phyloP scores from a whole-genome alignment of 2,329 filamentous ascomycete species.

The Penicillium sp. region DNA sequence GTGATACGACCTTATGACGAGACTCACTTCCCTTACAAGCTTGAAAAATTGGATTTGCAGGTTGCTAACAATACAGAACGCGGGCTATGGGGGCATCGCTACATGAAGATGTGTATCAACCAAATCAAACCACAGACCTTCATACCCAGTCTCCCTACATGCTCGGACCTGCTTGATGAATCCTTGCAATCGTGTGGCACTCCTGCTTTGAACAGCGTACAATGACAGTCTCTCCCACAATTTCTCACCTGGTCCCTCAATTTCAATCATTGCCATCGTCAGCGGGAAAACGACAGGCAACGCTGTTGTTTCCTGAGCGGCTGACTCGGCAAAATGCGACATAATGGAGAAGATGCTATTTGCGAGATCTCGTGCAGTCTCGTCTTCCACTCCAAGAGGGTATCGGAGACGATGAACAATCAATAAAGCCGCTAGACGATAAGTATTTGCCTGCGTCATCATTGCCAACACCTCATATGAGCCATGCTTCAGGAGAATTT shows the following conservation, averaged over 20 bases:
- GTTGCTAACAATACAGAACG: background rate
- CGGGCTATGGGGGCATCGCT: conserved; percentile 26
- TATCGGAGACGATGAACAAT: conserved; percentile 38
- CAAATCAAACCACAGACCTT: conserved; percentile 32
- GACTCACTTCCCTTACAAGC: background rate
- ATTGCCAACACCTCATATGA: conserved; percentile 34
- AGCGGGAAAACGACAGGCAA: conserved; percentile 31
- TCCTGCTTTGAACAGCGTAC: conserved; percentile 25
- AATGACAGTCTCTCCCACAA: conserved; percentile 26
- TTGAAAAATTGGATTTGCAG: background rate
- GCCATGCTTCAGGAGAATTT: conserved; percentile 27
- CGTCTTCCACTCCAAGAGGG: conserved; percentile 37
- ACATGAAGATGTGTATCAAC: conserved; percentile 29
- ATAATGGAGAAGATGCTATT: conserved; percentile 29
- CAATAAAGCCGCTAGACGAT: conserved; percentile 34
- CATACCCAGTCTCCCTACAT: conserved; percentile 23
- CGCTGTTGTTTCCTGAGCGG: conserved; percentile 17
- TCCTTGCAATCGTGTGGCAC: conserved; percentile 23
- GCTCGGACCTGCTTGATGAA: conserved; percentile 29
- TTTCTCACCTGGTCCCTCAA: conserved; percentile 26
- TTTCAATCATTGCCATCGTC: conserved; percentile 31
- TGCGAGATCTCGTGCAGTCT: conserved; percentile 23
- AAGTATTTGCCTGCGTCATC: conserved; percentile 37
- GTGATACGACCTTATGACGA: background rate
- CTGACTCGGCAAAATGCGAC: conserved; percentile 23